Conservation (phyloP, 2,329 filamentous ascomycete genomes). For the Arthrobotrys megalospora region DNA sequence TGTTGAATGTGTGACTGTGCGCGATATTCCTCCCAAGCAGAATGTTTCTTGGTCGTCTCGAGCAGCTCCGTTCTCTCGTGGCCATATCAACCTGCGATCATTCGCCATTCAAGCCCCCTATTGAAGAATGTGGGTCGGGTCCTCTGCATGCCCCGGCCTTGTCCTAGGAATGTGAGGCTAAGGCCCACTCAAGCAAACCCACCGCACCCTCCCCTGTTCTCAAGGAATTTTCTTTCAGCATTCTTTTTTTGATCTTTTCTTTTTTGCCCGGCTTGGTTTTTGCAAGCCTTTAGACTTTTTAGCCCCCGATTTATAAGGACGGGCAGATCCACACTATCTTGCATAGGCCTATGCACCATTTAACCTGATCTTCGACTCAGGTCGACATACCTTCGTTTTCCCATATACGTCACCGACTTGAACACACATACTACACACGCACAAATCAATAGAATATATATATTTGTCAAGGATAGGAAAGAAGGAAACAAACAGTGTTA, state of each 20-base stretch:
- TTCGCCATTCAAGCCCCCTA: slow-evolving; percentile 46
- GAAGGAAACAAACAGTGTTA: neutral
- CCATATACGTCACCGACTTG: slow-evolving; percentile 27
- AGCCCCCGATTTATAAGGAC: slow-evolving; percentile 61
- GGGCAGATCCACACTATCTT: slow-evolving; percentile 56
- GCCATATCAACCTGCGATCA: slow-evolving; percentile 32
- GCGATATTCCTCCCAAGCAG: slow-evolving; percentile 30
- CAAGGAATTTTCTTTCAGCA: slow-evolving; percentile 58
- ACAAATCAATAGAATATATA: slow-evolving; percentile 1
- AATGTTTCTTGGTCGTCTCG: slow-evolving; percentile 24
- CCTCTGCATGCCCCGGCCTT: slow-evolving; percentile 50
- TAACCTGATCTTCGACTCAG: slow-evolving; percentile 58
- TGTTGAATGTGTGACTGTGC: slow-evolving; percentile 23
- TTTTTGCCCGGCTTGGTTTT: slow-evolving; percentile 28
- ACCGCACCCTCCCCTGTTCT: slow-evolving; percentile 28
- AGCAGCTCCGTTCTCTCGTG: slow-evolving; percentile 32
- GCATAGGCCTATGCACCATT: slow-evolving; percentile 59
- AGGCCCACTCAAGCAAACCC: slow-evolving; percentile 41
- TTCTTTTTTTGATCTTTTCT: slow-evolving; percentile 43
- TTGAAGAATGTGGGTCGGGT: slow-evolving; percentile 53
- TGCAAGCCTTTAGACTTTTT: slow-evolving; percentile 43
- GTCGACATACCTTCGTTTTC: slow-evolving; percentile 44
- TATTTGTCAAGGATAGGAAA: slow-evolving; percentile 1
- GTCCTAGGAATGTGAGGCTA: slow-evolving; percentile 59
- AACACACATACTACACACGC: neutral